Evolutionary conservation across 768 basidiomycete genomes (phyloP), one percentile per base, ranked within the genome.

Genomic region (Astraeus odoratus): DNA sequence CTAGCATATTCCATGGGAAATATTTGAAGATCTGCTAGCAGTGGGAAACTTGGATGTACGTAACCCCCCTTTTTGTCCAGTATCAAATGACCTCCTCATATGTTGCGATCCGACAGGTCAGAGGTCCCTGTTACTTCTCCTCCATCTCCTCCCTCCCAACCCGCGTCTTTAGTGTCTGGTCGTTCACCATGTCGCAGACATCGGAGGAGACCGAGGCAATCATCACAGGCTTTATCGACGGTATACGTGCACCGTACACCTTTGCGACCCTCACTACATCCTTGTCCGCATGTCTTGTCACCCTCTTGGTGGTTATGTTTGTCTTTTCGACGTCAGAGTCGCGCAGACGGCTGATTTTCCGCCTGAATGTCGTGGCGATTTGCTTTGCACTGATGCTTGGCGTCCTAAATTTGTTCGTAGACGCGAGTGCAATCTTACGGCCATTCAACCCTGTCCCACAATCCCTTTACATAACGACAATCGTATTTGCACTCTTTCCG

Each of bases 401-500:
- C 12, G 37, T 39, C 19, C 23, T 39, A 25, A 39, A 16, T 15
- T 39, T 39, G 9, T 8, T 25, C 37, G 37, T 39, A 15, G 24
- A 23, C 37, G 37, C 22, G 15, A 39, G 23, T 15, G 39, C 38
- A 13, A 50, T 55, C 12, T 22, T 54, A 22, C 42, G 38, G 27
- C 64, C 60, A 4, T 39, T 51, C 26, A 30, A 54, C 8, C 53
- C 51, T 6, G 34, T 59, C 3, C 44, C 48, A 1, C 49, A 51
- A 19, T 39, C 46, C 5, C 29, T 59, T 9, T 52, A 54, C 23
- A 54, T 56, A 3, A 51, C 54, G 1, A 56, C 54, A 40, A 54
- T 58, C 10, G 30, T 47, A 0, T 39, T 69, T 33, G 47, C 55
- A 13, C 46, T 60, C 6, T 49, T 61, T 40, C 58, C 64, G 2